These are phyloP conservation scores for Delitschia confertaspora DNA, from an alignment of 495 filamentous ascomycete species.

Conservation along the genomic window DNA sequence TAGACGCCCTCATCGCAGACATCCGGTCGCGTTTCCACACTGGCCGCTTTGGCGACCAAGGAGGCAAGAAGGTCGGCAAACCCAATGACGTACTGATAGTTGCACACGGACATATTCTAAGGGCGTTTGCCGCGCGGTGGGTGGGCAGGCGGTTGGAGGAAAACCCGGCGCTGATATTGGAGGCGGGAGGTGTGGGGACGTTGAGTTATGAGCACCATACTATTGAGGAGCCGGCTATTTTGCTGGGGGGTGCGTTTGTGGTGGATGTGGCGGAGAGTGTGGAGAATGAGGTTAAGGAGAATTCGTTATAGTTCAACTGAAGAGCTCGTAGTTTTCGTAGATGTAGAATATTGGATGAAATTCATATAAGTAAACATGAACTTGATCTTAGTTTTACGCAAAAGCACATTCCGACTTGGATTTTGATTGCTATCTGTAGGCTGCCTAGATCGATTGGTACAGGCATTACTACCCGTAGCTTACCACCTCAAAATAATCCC, in stretches of 20 bases:
- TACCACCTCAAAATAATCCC: no score
- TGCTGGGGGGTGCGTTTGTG: conserved; percentile 58
- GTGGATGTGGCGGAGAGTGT: conserved; percentile 43
- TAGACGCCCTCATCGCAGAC: conserved; percentile 34
- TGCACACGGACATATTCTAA: conserved; percentile 38
- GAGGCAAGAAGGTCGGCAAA: conserved; percentile 11
- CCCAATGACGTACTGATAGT: conserved; percentile 38
- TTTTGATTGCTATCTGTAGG: no score
- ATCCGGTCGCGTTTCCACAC: conserved; percentile 33
- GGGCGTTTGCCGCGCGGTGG: conserved; percentile 32
- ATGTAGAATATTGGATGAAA: no score
- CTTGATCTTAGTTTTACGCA: no score
- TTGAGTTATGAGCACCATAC: conserved; percentile 60
- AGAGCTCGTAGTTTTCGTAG: no score
- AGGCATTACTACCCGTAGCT: no score
- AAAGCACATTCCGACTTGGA: no score
- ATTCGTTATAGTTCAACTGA: no score
- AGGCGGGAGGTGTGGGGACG: conserved; percentile 48
- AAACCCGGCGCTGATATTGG: conserved; percentile 36
- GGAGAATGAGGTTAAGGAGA: conserved; percentile 22
- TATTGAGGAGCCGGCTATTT: conserved; percentile 59
- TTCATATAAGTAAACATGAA: no score
- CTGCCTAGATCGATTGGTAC: no score
- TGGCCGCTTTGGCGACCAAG: conserved; percentile 31
- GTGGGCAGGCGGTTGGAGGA: conserved; percentile 22